Percentiles rank a stretch among this genome's conserved stretches.
These are phyloP conservation scores for Aspergillus sclerotiicarbonarius DNA, from an alignment of 495 filamentous ascomycete species.

Conservation along the genomic window DNA sequence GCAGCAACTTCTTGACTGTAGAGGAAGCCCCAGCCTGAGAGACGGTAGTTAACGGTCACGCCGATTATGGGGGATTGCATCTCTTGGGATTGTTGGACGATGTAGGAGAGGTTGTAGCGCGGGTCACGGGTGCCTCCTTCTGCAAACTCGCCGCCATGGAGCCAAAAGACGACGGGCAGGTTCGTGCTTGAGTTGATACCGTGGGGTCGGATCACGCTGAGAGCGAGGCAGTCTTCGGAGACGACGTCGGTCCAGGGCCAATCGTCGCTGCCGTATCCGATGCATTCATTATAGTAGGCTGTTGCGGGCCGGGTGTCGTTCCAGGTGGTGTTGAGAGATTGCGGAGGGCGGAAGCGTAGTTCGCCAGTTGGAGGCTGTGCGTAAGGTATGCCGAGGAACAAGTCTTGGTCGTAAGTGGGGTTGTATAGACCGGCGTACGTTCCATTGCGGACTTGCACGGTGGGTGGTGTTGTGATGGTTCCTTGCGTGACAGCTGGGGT, in stretches of 20 bases:
- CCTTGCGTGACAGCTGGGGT: background rate
- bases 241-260: conserved; percentile 12
- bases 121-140: conserved; percentile 26
- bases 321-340: conserved; percentile 24
- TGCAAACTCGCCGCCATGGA: conserved; percentile 22
- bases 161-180: conserved; percentile 33
- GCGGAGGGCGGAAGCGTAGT: conserved; percentile 19
- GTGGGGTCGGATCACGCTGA: conserved; percentile 45
- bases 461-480: background rate
- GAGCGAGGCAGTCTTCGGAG: conserved; percentile 47
- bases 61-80: conserved; percentile 49
- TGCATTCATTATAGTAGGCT: conserved; percentile 34
- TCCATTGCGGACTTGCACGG: conserved; percentile 32
- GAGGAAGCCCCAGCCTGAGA: conserved; percentile 45
- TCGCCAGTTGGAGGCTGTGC: conserved; percentile 36
- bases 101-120: conserved; percentile 49
- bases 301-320: conserved; percentile 26
- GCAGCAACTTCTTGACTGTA: conserved; percentile 30
- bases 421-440: conserved; percentile 38
- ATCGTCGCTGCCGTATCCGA: conserved; percentile 31
- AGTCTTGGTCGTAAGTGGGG: conserved; percentile 39
- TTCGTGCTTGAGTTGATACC: conserved; percentile 14
- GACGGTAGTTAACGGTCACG: conserved; percentile 50
- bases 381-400: conserved; percentile 50
- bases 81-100: conserved; percentile 43